A percentile compares a stretch with the other conserved stretches of the same genome.
These are phyloP conservation scores for Mariannaea elegans DNA, from an alignment of 2,329 filamentous ascomycete species.

Conservation along the genomic window DNA sequence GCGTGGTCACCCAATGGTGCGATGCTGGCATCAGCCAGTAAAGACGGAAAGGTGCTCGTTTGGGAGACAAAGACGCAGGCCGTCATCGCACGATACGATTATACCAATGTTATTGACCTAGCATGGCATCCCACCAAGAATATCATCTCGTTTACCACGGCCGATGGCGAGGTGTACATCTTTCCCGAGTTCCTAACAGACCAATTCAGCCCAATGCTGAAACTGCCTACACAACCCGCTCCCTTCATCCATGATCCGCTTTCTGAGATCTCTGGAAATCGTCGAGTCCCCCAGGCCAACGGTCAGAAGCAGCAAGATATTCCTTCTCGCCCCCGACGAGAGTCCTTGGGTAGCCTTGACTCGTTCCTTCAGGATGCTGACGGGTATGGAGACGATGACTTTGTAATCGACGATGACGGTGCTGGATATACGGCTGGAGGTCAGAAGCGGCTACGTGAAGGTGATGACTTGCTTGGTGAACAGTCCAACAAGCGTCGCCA, in stretches of 20 bases:
- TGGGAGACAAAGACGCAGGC: constrained; percentile 94
- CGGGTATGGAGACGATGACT: constrained; percentile 72
- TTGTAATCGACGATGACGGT: constrained; percentile 94
- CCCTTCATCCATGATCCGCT: constrained; percentile 87
- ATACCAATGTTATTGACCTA: constrained; percentile 84
- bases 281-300: constrained; percentile 62
- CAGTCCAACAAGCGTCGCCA: constrained; percentile 60
- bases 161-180: constrained; percentile 93
- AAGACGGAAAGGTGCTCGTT: constrained; percentile 75
- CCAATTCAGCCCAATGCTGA: constrained; percentile 65
- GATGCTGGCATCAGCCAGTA: constrained; percentile 76
- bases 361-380: constrained; percentile 74
- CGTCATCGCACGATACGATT: constrained; percentile 79
- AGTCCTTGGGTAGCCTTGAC: constrained; percentile 80
- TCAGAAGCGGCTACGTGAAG: constrained; percentile 60
- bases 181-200: constrained; percentile 74
- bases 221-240: constrained; percentile 73
- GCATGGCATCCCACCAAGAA: constrained; percentile 93
- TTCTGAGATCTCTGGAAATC: constrained; percentile 73
- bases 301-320: constrained; percentile 59
- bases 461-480: constrained; percentile 55
- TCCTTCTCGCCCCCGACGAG: constrained; percentile 63
- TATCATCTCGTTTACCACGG: constrained; percentile 88
- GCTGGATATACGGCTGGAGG: constrained; percentile 78
- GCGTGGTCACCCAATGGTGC: constrained; percentile 97